Evolutionary conservation across 2,329 filamentous ascomycete species (phyloP), one percentile per base, ranked within the genome.

Genomic region (Colletotrichum sojae): DNA sequence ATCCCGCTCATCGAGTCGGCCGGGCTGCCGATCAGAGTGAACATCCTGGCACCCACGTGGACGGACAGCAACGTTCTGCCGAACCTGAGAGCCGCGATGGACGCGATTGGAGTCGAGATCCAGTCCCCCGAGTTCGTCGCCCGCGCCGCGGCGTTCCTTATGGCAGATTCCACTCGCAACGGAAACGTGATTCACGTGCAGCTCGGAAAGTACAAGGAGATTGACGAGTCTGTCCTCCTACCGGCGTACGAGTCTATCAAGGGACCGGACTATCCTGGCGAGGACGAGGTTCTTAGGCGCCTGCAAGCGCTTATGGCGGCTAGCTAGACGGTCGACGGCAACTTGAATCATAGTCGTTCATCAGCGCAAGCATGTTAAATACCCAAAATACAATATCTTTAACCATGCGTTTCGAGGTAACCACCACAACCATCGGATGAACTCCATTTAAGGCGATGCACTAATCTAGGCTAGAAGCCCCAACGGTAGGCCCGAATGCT

Each of bases 131-230:
- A 80, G 1, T 81, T 76, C 0, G 87, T 89, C 1, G 88, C 87
- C 2, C 80, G 78, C 2, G 82, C 80, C 5, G 86, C 82, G 0
- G 84, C 80, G 0, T 77, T 83, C 40, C 72, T 90, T 18, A 87
- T 90, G 80, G 81, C 78, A 1, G 85, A 89, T 68, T 70, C 74
- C 13, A 73, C 75, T 0, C 77, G 85, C 56, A 80, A 88, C 49
- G 87, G 86, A 2, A 82, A 90, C 40, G 74, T 86, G 27, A 80
- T 90, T n/a, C 87, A 86, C 71, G 80, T 85, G 12, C 78, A 78
- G 64, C 77, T 80, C 10, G 84, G 87, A 0, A 81, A 82, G 60
- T 87, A 83, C 73, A 81, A 78, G 66, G 88, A 90, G 75, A 81
- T 89, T 16, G 88, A 90, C 63, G 83, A 88, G 67, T 74, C 79